Percentiles rank a stretch among this genome's conserved stretches.
phyloP scores from a whole-genome alignment of 345 rosid genomes.

The Lagerstroemia speciosa region DNA sequence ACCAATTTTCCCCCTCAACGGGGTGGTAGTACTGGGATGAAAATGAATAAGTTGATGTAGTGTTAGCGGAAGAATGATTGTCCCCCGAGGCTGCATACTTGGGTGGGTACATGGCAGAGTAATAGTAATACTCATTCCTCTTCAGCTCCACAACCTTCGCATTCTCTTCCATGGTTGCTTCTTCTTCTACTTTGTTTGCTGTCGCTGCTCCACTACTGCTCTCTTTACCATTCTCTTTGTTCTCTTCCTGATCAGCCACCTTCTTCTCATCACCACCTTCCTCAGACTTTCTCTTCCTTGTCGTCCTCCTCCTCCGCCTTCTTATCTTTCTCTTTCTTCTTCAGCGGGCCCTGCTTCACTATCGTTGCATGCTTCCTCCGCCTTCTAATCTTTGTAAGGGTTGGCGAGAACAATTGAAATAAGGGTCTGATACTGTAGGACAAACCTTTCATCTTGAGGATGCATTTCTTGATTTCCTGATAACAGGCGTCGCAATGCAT shows the following conservation, averaged over 20 bases:
- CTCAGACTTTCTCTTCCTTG: slow-evolving; percentile 20
- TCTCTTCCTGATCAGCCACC: background rate
- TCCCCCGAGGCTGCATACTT: slow-evolving; percentile 52
- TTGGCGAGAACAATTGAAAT: no score
- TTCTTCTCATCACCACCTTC: background rate
- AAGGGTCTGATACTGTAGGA: no score
- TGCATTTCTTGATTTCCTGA: slow-evolving; percentile 76
- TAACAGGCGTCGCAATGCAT: slow-evolving; percentile 99
- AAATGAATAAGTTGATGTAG: background rate
- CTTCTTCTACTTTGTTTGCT: background rate
- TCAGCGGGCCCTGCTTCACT: slow-evolving; percentile 40
- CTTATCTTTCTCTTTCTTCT: slow-evolving; percentile 30
- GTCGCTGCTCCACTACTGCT: no score
- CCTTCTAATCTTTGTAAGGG: no score
- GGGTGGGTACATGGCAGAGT: slow-evolving; percentile 38
- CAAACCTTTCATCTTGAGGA: slow-evolving; percentile 74
- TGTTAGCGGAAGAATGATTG: background rate
- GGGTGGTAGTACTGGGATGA: background rate
- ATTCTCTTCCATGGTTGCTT: slow-evolving; percentile 12
- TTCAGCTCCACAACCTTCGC: slow-evolving; percentile 39
- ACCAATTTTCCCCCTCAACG: no score
- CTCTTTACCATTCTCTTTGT: background rate
- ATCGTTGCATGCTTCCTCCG: slow-evolving; percentile 75
- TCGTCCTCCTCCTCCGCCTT: slow-evolving; percentile 25
- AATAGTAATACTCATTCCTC: slow-evolving; percentile 47